Conservation (phyloP, 2,329 filamentous ascomycete species). For the Alternaria solani region DNA sequence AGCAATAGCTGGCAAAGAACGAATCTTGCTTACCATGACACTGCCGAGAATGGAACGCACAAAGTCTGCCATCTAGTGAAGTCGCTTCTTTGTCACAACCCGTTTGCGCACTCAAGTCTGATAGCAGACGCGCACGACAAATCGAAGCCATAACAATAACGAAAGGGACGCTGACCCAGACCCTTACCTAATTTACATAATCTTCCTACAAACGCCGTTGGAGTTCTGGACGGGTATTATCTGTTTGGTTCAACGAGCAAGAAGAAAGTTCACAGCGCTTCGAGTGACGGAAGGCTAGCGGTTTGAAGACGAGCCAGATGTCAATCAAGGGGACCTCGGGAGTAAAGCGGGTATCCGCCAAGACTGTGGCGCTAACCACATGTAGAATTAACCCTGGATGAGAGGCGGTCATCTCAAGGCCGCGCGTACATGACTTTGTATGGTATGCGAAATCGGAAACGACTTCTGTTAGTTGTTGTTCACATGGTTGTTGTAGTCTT, state of each 20-base stretch:
- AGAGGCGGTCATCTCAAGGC: neutral
- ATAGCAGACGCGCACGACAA: slow-evolving; percentile 33
- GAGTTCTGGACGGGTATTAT: neutral
- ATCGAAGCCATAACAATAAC: slow-evolving; percentile 15
- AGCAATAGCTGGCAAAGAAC: neutral
- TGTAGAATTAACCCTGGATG: neutral
- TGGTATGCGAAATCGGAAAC: neutral
- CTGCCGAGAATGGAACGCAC: slow-evolving; percentile 36
- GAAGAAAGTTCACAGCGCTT: neutral
- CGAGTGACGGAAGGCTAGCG: neutral
- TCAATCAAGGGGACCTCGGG: neutral
- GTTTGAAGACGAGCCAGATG: neutral
- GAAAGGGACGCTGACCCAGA: neutral
- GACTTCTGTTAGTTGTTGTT: neutral
- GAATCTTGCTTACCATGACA: slow-evolving; percentile 28
- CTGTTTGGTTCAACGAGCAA: neutral
- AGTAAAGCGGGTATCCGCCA: neutral
- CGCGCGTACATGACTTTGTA: neutral
- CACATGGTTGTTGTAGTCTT: neutral
- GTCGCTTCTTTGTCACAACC: slow-evolving; percentile 32
- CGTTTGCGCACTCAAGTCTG: slow-evolving; percentile 32
- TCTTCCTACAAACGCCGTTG: neutral
- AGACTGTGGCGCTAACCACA: neutral
- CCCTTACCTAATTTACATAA: neutral
- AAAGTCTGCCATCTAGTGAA: slow-evolving; percentile 33